phyloP scores from a whole-genome alignment of 306 rosid genomes.

The Prosopis cineraria region DNA sequence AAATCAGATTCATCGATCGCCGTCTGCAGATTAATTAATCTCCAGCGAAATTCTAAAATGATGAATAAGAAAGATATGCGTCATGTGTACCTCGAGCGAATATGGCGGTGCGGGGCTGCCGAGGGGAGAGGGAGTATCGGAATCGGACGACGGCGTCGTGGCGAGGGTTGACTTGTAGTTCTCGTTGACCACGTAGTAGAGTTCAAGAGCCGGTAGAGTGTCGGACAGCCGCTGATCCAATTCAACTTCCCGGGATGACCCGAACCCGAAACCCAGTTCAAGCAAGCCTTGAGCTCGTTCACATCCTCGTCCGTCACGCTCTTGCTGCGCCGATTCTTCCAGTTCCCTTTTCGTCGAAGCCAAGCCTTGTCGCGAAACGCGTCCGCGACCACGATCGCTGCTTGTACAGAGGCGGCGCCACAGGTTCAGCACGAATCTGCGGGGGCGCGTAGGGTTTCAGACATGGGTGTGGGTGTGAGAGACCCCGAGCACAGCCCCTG shows the following conservation, averaged over 20 bases:
- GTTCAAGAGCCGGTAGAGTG: slow-evolving; percentile 82
- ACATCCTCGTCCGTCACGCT: slow-evolving; percentile 95
- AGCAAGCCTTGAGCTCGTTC: slow-evolving; percentile 91
- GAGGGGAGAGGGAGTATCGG: slow-evolving; percentile 58
- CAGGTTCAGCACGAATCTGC: background rate
- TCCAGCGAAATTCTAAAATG: background rate
- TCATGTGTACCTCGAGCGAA: slow-evolving; percentile 50
- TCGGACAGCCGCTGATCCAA: slow-evolving; percentile 65
- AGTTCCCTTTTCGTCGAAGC: slow-evolving; percentile 76
- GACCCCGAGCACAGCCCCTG: slow-evolving; percentile 45
- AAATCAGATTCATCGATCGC: background rate
- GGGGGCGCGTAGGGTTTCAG: slow-evolving; percentile 33
- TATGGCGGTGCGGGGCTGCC: slow-evolving; percentile 66
- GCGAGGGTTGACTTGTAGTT: slow-evolving; percentile 45
- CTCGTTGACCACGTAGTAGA: slow-evolving; percentile 81
- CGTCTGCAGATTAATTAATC: background rate
- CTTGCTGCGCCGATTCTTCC: slow-evolving; percentile 67
- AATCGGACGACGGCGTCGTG: slow-evolving; percentile 61
- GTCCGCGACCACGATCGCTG: slow-evolving; percentile 92
- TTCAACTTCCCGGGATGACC: slow-evolving; percentile 53
- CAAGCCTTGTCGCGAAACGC: slow-evolving; percentile 83
- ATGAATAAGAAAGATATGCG: background rate
- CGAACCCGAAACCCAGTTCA: slow-evolving; percentile 89
- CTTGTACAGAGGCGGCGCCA: slow-evolving; percentile 59
- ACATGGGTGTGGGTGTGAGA: slow-evolving; percentile 34